Evolutionary conservation across 768 basidiomycete genomes (phyloP).

Genomic region (Lactarius psammicola): DNA sequence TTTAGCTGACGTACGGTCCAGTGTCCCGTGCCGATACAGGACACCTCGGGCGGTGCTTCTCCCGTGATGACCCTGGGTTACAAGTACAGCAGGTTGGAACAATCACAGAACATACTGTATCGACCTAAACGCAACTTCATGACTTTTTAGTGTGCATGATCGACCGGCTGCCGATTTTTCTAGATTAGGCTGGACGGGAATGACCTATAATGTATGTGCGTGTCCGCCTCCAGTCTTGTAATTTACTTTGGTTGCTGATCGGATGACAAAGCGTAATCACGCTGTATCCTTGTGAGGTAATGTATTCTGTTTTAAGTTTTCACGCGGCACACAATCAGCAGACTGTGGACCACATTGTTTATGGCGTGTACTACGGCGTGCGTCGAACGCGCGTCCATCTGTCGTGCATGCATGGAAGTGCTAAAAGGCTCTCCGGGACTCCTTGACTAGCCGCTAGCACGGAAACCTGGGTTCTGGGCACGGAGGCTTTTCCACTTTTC

Average conservation of each 20-base stretch:
- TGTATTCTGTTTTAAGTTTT: not conserved
- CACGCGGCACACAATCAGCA: not conserved
- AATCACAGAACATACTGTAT: not conserved
- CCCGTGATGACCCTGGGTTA: not conserved
- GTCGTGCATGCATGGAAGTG: not conserved
- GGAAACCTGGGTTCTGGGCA: not conserved
- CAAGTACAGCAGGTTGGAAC: not conserved
- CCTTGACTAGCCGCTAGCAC: not conserved
- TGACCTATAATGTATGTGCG: not conserved
- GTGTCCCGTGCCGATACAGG: not conserved
- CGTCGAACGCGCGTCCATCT: not conserved
- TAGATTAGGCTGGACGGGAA: not conserved
- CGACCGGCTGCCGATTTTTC: not conserved
- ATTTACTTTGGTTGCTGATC: conserved; percentile 7
- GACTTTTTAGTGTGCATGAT: not conserved
- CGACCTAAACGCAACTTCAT: not conserved
- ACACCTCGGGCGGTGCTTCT: not conserved
- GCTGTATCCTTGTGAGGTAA: conserved; percentile 17
- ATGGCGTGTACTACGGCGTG: conserved; percentile 4
- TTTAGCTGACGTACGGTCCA: conserved; percentile 5
- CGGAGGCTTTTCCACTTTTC: not conserved
- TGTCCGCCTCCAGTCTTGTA: not conserved
- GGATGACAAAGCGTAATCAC: conserved; percentile 14
- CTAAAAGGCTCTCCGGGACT: not conserved
- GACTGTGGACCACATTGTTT: not conserved